A percentile compares a stretch with the other conserved stretches of the same genome.
phyloP scores from a whole-genome alignment of 805 yeast species.

The Candida krabiensis region DNA sequence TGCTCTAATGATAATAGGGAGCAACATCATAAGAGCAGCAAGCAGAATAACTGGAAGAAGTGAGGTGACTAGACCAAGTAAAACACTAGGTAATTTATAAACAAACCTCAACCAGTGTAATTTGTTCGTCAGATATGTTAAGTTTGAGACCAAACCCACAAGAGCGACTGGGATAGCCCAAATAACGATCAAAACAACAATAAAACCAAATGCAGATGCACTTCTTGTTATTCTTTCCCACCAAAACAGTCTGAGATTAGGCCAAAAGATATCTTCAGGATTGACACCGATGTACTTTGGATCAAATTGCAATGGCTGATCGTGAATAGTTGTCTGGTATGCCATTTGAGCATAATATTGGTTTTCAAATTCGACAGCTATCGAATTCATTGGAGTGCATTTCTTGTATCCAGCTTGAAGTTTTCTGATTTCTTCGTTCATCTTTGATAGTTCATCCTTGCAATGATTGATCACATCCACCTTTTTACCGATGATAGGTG shows the following conservation, averaged over 20 bases:
- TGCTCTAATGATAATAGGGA: constrained; percentile 63
- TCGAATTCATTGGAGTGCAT: constrained; percentile 69
- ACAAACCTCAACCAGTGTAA: constrained; percentile 57
- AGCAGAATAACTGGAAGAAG: constrained; percentile 67
- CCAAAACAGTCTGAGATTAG: constrained; percentile 75
- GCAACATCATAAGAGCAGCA: constrained; percentile 61
- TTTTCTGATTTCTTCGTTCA: constrained; percentile 55
- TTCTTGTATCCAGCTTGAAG: constrained; percentile 52
- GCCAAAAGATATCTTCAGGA: constrained; percentile 66
- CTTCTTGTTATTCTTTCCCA: constrained; percentile 67
- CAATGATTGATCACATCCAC: constrained; percentile 63
- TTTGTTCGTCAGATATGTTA: constrained; percentile 59
- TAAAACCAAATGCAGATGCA: constrained; percentile 50
- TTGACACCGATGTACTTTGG: constrained; percentile 64
- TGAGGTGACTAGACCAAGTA: constrained; percentile 67
- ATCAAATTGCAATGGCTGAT: constrained; percentile 60
- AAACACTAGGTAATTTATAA: constrained; percentile 48
- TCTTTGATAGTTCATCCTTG: constrained; percentile 52
- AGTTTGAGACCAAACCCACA: constrained; percentile 72
- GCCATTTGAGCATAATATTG: constrained; percentile 79
- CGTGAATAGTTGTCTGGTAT: constrained; percentile 60
- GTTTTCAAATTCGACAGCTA: constrained; percentile 75
- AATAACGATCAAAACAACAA: constrained; percentile 54
- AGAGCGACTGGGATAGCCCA: constrained; percentile 83
- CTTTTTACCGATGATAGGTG: constrained; percentile 51